Base-by-base conservation (phyloP, 139 green algal species). In the Astrephomene gubernaculifera region DNA sequence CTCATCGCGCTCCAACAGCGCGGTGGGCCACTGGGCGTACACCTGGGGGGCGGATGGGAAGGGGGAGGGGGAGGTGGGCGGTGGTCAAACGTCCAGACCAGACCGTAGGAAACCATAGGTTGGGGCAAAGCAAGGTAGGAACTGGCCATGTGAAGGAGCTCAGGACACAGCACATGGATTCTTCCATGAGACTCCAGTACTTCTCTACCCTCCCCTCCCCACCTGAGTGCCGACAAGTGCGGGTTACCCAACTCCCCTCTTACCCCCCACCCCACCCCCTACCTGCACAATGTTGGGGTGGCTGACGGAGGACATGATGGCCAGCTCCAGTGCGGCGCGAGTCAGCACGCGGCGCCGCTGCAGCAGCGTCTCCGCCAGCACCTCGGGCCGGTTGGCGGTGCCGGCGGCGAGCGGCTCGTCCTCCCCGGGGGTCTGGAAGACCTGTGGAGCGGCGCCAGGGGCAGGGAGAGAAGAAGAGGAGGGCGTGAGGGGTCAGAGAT, bases 271-370 rank as follows among this genome's bases (percentile, higher is more conserved):
- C 61, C 61, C 12, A 21, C 43, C 43, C 4, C 45, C 79, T n/a
- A 89, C 85, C 83, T 84, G 74, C 14, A 80, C 74, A 39, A 88
- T 81, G 67, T 89, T 89, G 43, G 85, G 85, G 71, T 89, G 85
- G 10, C 54, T 79, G 35, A 89, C 69, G 33, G 69, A 79, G 29
- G 57, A 68, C 70, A 89, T 71, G 44, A 89, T 70, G n/a, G 85
- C 85, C 68, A 89, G 68, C 78, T 89, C 85, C 57, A 83, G 76
- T 22, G 85, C 85, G 22, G 76, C 83, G n/a, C 85, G 78, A 8
- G 83, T 72, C 27, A 89, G 29, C 85, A 86, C 78, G 17, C 80
- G 65, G 31, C 79, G 79, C 61, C 64, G 63, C 61, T 85, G 79
- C 79, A 75, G 64, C 79, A 85, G 63, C 61, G 64, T 85, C 79